Evolutionary conservation across 2,329 filamentous ascomycete genomes (phyloP).

Genomic region (Diaporthe citrichinensis): DNA sequence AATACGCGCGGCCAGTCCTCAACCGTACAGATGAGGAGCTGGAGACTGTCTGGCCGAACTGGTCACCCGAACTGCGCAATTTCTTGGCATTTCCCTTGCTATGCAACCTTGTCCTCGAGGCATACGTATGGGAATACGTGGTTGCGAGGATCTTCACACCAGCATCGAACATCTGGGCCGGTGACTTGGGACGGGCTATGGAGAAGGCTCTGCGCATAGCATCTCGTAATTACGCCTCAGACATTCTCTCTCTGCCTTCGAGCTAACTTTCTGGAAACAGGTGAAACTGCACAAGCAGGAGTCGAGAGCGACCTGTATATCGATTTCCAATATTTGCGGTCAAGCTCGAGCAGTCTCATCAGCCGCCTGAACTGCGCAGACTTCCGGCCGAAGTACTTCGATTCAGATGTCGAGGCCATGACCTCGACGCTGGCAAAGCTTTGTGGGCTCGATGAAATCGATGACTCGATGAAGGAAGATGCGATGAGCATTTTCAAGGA

Average conservation of each 20-base stretch:
- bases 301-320: not conserved
- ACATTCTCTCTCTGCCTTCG: not conserved
- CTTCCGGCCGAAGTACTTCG: not conserved
- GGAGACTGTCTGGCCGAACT: not conserved
- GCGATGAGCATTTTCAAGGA: constrained; percentile 4
- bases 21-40: not conserved
- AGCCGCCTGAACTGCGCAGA: not conserved
- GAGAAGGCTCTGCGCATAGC: not conserved
- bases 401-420: not conserved
- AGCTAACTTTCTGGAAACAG: constrained; percentile 16
- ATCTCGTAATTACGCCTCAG: not conserved
- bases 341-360: constrained; percentile 37
- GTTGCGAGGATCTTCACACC: not conserved
- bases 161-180: not conserved
- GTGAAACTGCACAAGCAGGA: not conserved
- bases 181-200: not conserved
- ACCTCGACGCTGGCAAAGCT: not conserved
- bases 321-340: constrained; percentile 40
- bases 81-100: not conserved
- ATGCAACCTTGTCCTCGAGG: not conserved
- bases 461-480: not conserved
- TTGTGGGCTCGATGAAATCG: not conserved
- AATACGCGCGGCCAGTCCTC: not conserved
- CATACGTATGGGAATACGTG: constrained; percentile 34
- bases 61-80: not conserved